phyloP scores from a whole-genome alignment of 2,329 filamentous ascomycete genomes.

The Colletotrichum sp. region DNA sequence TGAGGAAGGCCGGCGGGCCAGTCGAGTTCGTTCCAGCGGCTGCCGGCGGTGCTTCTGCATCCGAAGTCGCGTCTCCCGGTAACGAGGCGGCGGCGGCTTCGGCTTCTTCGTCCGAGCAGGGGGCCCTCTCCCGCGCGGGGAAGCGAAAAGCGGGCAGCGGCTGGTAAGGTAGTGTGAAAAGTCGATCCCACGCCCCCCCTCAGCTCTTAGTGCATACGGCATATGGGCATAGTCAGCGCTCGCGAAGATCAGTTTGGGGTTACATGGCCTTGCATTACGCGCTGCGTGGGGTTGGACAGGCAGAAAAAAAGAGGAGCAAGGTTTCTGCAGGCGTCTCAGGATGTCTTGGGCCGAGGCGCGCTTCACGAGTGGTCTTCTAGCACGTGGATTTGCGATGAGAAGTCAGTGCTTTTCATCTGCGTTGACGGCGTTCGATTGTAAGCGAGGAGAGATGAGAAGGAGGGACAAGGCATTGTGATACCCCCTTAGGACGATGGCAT shows the following conservation, averaged over 20 bases:
- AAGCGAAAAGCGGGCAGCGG: slow-evolving; percentile 35
- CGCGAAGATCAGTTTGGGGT: background rate
- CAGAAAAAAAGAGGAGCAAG: background rate
- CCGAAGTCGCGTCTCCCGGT: background rate
- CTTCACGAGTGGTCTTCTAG: background rate
- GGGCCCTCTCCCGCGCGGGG: slow-evolving; percentile 31
- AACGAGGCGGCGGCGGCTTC: slow-evolving; percentile 2
- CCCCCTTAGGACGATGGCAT: background rate
- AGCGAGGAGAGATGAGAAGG: background rate
- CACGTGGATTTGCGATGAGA: background rate
- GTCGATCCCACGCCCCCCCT: background rate
- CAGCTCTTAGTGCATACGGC: background rate
- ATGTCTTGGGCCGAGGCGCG: slow-evolving; percentile 4
- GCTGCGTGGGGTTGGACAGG: background rate
- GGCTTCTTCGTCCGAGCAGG: slow-evolving; percentile 18
- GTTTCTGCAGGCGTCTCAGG: slow-evolving; percentile 9
- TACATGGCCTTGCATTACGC: background rate
- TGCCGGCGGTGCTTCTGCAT: background rate
- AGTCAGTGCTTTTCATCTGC: background rate
- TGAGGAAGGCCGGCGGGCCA: slow-evolving; percentile 44
- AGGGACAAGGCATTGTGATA: background rate
- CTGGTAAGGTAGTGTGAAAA: background rate
- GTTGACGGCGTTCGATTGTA: background rate
- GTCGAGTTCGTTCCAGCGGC: slow-evolving; percentile 56
- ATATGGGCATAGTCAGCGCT: background rate